These are phyloP conservation scores for Pseudoneurospora amorphoporcata DNA, from an alignment of 495 filamentous ascomycete genomes.

Conservation along the genomic window DNA sequence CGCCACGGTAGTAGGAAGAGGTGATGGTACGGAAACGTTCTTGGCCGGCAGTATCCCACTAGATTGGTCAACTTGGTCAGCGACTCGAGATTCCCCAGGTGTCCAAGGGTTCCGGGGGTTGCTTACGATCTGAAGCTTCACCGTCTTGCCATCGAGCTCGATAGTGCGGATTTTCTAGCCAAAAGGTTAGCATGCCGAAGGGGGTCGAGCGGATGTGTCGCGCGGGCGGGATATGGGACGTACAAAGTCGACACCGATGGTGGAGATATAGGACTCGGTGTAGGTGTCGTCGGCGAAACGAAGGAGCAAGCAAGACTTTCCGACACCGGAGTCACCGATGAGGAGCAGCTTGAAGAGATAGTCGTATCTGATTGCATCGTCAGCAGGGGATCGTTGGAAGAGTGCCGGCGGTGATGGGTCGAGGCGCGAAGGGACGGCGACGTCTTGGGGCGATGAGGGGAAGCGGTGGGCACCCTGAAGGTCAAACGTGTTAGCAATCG, in stretches of 20 bases:
- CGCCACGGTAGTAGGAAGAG: constrained; percentile 96
- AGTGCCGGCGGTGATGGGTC: neutral
- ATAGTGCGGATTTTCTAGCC: constrained; percentile 97
- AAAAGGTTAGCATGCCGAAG: constrained; percentile 17
- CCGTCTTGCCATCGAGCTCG: constrained; percentile 97
- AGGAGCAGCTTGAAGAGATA: constrained; percentile 99
- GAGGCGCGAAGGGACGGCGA: constrained; percentile 4
- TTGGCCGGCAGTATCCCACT: constrained; percentile 99
- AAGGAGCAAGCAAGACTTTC: constrained; percentile 96
- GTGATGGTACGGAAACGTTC: constrained; percentile 99
- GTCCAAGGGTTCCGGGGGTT: neutral
- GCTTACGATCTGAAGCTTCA: constrained; percentile 97
- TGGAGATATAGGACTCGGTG: constrained; percentile 99
- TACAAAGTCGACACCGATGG: constrained; percentile 99
- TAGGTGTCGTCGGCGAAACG: constrained; percentile 99
- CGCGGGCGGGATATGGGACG: constrained; percentile 19
- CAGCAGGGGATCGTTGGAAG: constrained; percentile 8
- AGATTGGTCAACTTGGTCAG: constrained; percentile 11
- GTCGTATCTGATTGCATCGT: constrained; percentile 68
- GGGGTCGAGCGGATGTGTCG: neutral
- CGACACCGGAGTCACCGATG: constrained; percentile 98
- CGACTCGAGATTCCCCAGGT: neutral
- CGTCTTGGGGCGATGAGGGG: constrained; percentile 5
- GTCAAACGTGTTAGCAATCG: constrained; percentile 9
- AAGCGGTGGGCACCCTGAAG: neutral